phyloP scores from a whole-genome alignment of 2,329 filamentous ascomycete genomes.

The Fusarium cicatricum region DNA sequence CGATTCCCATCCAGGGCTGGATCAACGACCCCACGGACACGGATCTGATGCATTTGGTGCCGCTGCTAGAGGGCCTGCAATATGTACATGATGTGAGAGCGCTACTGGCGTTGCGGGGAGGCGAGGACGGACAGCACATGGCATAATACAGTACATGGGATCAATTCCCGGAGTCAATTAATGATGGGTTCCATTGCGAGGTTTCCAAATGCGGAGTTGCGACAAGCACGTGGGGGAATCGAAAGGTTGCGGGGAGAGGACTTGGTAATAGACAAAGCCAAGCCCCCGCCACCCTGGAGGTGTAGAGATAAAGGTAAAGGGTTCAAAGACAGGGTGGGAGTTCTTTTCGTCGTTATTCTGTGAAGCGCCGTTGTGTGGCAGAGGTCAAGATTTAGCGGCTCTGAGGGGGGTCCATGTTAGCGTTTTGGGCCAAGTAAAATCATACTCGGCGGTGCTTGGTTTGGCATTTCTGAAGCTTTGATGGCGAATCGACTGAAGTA shows the following conservation, averaged over 20 bases:
- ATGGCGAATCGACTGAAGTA: not conserved
- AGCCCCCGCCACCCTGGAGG: slow-evolving; percentile 10
- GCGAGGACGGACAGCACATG: slow-evolving; percentile 75
- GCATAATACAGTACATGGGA: slow-evolving; percentile 44
- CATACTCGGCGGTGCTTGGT: not conserved
- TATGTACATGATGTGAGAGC: slow-evolving; percentile 97
- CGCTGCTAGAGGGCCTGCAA: slow-evolving; percentile 91
- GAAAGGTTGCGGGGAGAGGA: slow-evolving; percentile 20
- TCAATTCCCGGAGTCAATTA: slow-evolving; percentile 20
- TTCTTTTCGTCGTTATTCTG: not conserved
- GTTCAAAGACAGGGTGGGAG: slow-evolving; percentile 13
- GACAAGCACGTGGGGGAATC: slow-evolving; percentile 20
- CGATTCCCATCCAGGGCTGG: slow-evolving; percentile 99
- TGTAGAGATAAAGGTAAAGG: slow-evolving; percentile 33
- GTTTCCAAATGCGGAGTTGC: slow-evolving; percentile 1
- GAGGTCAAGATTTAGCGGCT: slow-evolving; percentile 1
- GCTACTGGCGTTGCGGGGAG: slow-evolving; percentile 85
- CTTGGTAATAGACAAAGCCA: slow-evolving; percentile 16
- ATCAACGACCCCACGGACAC: slow-evolving; percentile 98
- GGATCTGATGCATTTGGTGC: slow-evolving; percentile 90
- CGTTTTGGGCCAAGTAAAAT: slow-evolving; percentile 2
- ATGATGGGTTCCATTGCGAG: slow-evolving; percentile 19
- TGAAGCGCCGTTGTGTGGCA: slow-evolving; percentile 2
- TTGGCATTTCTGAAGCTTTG: not conserved
- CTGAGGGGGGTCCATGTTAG: slow-evolving; percentile 2